Evolutionary conservation across 2,329 filamentous ascomycete species (phyloP).

Genomic region (Rhynchosporium secalis): DNA sequence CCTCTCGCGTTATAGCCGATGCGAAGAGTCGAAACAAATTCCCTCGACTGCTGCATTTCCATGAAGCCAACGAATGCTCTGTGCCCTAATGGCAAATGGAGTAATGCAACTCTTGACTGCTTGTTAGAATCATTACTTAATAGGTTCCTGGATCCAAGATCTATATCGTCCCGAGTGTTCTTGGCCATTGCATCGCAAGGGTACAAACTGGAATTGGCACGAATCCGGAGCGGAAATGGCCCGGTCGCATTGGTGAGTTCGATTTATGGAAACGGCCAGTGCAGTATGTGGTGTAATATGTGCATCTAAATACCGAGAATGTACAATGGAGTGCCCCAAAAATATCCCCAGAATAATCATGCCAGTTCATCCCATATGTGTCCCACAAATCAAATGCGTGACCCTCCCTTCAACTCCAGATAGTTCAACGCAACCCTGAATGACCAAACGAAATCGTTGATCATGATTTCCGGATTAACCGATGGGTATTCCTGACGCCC

Average conservation of each 20-base stretch:
- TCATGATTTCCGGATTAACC: slow-evolving; percentile 17
- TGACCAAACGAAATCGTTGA: slow-evolving; percentile 18
- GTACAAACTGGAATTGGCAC: background rate
- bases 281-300: slow-evolving; percentile 18
- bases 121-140: background rate
- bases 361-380: background rate
- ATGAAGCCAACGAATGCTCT: background rate
- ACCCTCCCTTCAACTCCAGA: slow-evolving; percentile 14
- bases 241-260: background rate
- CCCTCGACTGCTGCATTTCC: background rate
- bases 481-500: slow-evolving; percentile 25
- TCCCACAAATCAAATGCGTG: slow-evolving; percentile 14
- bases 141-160: background rate
- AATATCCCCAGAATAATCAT: slow-evolving; percentile 4
- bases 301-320: slow-evolving; percentile 22
- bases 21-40: slow-evolving; percentile 2
- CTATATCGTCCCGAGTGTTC: background rate
- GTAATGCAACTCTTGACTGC: too few relatives aligned
- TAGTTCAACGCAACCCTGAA: slow-evolving; percentile 16
- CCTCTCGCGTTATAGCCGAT: background rate
- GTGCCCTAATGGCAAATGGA: background rate
- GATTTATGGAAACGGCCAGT: background rate
- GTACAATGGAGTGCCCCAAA: slow-evolving; percentile 14
- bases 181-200: background rate
- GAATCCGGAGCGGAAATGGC: background rate